phyloP scores from a whole-genome alignment of 371 early-diverging fungal species.

The Mortierella polycephala region DNA sequence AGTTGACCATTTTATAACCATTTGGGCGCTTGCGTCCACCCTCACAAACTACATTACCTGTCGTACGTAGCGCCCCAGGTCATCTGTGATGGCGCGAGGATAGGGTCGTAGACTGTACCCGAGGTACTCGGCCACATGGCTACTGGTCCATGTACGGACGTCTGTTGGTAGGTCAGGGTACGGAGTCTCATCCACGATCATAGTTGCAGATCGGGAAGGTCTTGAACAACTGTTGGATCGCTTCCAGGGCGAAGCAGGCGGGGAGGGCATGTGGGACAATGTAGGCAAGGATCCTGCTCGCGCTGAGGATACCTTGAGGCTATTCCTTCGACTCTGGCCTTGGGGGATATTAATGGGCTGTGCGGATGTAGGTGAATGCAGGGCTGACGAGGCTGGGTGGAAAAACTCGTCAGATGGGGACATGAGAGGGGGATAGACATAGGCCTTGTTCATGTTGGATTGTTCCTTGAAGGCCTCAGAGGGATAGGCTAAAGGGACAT shows the following conservation, averaged over 20 bases:
- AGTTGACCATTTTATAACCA: background rate
- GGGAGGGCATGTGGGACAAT: constrained; percentile 26
- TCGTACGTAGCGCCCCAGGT: constrained; percentile 49
- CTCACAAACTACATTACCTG: constrained; percentile 17
- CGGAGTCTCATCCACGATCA: constrained; percentile 41
- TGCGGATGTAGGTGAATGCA: constrained; percentile 7
- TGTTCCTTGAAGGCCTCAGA: constrained; percentile 34
- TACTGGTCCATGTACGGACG: constrained; percentile 42
- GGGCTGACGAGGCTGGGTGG: background rate
- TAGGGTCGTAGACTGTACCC: constrained; percentile 39
- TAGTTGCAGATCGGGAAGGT: constrained; percentile 24
- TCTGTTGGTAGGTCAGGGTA: constrained; percentile 43
- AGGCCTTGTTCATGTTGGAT: constrained; percentile 18
- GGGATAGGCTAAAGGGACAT: constrained; percentile 43
- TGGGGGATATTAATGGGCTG: constrained; percentile 35
- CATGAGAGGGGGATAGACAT: constrained; percentile 43
- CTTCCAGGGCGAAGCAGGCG: constrained; percentile 47
- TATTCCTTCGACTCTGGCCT: background rate
- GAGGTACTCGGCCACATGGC: constrained; percentile 50
- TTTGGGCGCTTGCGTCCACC: too few species aligned
- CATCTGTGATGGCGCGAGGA: constrained; percentile 48
- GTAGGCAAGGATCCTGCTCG: constrained; percentile 18
- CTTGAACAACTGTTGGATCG: constrained; percentile 15
- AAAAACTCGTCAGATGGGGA: constrained; percentile 34
- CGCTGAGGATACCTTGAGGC: background rate